These are phyloP conservation scores for Catharanthus roseus DNA, from an alignment of 257 asterid genomes.

Conservation along the genomic window DNA sequence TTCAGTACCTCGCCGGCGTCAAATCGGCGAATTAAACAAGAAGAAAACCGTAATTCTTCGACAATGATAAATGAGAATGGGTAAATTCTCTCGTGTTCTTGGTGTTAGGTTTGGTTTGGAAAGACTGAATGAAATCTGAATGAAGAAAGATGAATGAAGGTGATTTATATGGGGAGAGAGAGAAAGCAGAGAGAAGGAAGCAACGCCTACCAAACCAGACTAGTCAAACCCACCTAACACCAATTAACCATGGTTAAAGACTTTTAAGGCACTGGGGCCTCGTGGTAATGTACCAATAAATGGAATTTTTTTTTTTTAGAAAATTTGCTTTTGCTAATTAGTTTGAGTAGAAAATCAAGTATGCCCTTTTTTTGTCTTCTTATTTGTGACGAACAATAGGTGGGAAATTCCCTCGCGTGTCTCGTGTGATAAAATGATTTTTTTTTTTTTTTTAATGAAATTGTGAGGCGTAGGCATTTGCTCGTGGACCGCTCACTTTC, in stretches of 20 bases:
- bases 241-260: conserved; percentile 39
- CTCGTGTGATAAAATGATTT: conserved; percentile 4
- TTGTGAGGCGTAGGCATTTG: neutral
- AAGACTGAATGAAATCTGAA: no score
- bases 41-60: neutral
- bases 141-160: no score
- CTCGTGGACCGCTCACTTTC: neutral
- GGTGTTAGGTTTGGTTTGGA: conserved; percentile 18
- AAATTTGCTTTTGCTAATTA: no score
- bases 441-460: no score
- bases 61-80: neutral
- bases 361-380: conserved; percentile 20
- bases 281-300: neutral
- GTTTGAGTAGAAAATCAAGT: neutral
- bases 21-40: neutral
- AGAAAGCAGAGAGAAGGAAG: conserved; percentile 6
- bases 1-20: neutral
- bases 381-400: neutral
- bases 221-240: conserved; percentile 60
- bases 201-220: conserved; percentile 72
- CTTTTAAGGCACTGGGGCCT: neutral
- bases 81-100: neutral
- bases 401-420: conserved; percentile 13
- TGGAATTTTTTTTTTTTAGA: neutral
- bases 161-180: conserved; percentile 18